Evolutionary conservation across 2,329 filamentous ascomycete genomes (phyloP), one percentile per base, ranked within the genome.

Genomic region (Mycosphaerella sp.): DNA sequence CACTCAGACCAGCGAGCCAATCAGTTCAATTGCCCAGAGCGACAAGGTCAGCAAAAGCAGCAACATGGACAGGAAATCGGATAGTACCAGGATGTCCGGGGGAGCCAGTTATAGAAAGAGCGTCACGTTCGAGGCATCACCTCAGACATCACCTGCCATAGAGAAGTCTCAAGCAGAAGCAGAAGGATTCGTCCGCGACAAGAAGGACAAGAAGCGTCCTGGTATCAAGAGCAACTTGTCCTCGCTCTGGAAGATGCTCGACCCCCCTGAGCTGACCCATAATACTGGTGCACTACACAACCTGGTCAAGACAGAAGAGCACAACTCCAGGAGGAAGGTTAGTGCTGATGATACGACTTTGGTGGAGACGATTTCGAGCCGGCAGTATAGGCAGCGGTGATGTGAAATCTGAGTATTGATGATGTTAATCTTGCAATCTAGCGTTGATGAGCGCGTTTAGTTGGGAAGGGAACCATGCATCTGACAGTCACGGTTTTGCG

Each of bases 251-350:
- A 56, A 56, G 17, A 28, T 56, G 18, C 44, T 56, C 12, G 54
- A 56, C 13, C 54, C 54, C 12, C 54, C 54, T 5, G 50, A 56
- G 28, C 28, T 56, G 27, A 21, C 43, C 13, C 36, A 48, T 21
- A 56, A 53, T 10, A 53, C 54, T 12, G 54, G 54, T 7, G 51
- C 45, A 4, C 44, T 56, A 8, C 54, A 56, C 32, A 49, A 56
- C 40, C 44, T 56, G 1, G 54, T 42, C 21, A 39, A 44, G 14
- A 34, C 50, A 7, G 47, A 56, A 18, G 37, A 43, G 12, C 37
- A 43, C 6, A 35, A 42, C 28, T 21, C 34, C 30, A 18, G 30
- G 27, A 41, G 45, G 39, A 41, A 49, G 37, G 21, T 36, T 21
- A 36, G 17, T 34, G 45, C 39, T n/a, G 45, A 49, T 28, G 34